Conservation (phyloP, 2,329 filamentous ascomycete species). For the Neonectria magnoliae region DNA sequence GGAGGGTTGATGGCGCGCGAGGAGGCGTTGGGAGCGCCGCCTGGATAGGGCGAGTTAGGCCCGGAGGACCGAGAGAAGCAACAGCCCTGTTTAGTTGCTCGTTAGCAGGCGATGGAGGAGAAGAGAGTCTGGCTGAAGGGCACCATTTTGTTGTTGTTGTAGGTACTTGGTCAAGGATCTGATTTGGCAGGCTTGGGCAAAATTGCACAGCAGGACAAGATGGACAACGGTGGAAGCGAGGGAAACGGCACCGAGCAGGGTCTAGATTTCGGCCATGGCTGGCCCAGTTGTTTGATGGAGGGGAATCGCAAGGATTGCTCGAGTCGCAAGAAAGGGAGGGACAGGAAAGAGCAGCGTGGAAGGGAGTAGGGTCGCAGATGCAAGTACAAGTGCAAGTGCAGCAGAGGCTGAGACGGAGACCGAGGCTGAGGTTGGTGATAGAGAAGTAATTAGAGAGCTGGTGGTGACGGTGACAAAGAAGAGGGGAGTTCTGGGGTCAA, state of each 20-base stretch:
- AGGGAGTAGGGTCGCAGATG: neutral
- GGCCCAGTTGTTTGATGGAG: conserved; percentile 27
- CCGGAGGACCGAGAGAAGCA: conserved; percentile 65
- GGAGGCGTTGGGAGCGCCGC: conserved; percentile 59
- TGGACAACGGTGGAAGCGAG: neutral
- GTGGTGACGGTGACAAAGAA: neutral
- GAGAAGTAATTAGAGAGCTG: neutral
- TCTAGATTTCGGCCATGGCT: conserved; percentile 32
- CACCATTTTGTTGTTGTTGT: conserved; percentile 32
- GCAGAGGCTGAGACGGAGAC: neutral
- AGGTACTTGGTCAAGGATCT: conserved; percentile 9
- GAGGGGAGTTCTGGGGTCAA: conserved; percentile 7
- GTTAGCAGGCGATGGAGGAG: conserved; percentile 30
- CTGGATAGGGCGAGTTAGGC: conserved; percentile 64
- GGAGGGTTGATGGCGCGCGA: conserved; percentile 63
- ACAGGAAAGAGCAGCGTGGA: conserved; percentile 1
- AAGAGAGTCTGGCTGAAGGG: conserved; percentile 1
- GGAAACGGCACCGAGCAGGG: neutral
- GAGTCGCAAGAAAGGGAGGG: conserved; percentile 11
- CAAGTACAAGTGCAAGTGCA: neutral
- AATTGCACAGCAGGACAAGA: neutral
- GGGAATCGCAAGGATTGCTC: neutral
- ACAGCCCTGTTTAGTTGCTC: conserved; percentile 58
- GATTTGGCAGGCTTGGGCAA: neutral
- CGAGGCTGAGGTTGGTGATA: neutral